Conservation (phyloP, 1,284 basidiomycete species). For the Boletus sp. region DNA sequence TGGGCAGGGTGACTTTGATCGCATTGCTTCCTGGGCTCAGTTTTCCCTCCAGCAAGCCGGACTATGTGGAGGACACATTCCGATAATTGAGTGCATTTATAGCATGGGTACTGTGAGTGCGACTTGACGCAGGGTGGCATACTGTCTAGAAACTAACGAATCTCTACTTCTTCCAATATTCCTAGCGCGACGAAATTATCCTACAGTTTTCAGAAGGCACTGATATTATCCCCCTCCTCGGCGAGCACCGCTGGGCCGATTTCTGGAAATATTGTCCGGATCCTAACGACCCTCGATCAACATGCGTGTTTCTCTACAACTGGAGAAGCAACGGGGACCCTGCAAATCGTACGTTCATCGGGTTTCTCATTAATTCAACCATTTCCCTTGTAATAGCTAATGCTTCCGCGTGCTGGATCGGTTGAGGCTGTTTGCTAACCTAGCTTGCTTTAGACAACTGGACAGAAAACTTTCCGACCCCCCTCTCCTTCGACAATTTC, state of each 20-base stretch:
- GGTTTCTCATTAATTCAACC: background rate
- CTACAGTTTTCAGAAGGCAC: conserved; percentile 34
- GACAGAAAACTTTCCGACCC: conserved; percentile 25
- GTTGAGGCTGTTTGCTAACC: background rate
- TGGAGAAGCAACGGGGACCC: conserved; percentile 39
- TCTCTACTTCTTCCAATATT: background rate
- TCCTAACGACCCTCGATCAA: conserved; percentile 22
- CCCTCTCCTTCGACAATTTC: conserved; percentile 8
- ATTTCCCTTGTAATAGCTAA: background rate
- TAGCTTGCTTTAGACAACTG: conserved; percentile 29
- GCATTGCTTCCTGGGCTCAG: conserved; percentile 31
- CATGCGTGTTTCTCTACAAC: conserved; percentile 36
- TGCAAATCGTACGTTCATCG: conserved; percentile 31
- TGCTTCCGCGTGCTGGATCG: background rate
- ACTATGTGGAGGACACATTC: conserved; percentile 13
- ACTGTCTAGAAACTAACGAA: conserved; percentile 3
- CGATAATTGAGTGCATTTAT: conserved; percentile 33
- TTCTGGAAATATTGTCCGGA: conserved; percentile 14
- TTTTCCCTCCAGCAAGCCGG: conserved; percentile 31
- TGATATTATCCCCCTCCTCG: conserved; percentile 34
- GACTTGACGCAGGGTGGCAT: background rate
- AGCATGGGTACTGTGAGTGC: conserved; percentile 37
- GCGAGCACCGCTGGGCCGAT: conserved; percentile 31
- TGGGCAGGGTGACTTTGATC: conserved; percentile 22
- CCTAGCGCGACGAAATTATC: conserved; percentile 37